Evolutionary conservation across 352 stramenopile species (phyloP).

Genomic region (Elongisporangium undulatum): DNA sequence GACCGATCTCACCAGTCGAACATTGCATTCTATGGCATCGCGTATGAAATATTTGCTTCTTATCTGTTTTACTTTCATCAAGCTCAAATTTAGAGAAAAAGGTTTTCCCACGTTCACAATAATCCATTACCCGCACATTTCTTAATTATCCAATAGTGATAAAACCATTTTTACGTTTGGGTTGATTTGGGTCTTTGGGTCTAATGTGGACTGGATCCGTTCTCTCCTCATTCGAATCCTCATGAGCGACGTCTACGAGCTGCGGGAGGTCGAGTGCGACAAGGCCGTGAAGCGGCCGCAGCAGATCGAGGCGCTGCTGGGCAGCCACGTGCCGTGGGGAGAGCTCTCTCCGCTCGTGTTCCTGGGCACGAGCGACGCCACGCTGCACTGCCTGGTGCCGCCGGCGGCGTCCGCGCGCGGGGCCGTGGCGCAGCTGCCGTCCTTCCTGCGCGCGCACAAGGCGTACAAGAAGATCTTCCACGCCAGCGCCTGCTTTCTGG

Average conservation of each 20-base stretch:
- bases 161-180: not conserved
- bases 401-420: constrained; percentile 4
- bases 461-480: constrained; percentile 66
- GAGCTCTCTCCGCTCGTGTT: constrained; percentile 49
- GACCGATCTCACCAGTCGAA: too few species aligned
- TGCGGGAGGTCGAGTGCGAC: constrained; percentile 47
- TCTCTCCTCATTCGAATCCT: not conserved
- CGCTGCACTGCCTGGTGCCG: constrained; percentile 56
- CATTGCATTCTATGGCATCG: too few species aligned
- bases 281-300: constrained; percentile 47
- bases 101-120: too few species aligned
- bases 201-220: not conserved
- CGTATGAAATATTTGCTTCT: too few species aligned
- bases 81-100: constrained; percentile 8
- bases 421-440: constrained; percentile 5
- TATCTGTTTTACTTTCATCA: constrained; percentile 1
- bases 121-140: too few species aligned
- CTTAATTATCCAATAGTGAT: not conserved
- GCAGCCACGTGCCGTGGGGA: constrained; percentile 26
- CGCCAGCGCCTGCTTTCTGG: constrained; percentile 41
- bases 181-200: not conserved
- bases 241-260: constrained; percentile 21
- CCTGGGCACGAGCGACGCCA: constrained; percentile 46
- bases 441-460: constrained; percentile 39
- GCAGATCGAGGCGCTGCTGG: constrained; percentile 43